Percentiles rank a stretch among this genome's conserved stretches.
phyloP scores from a whole-genome alignment of 176 grass and related monocot genomes.

The Musa troglodytarum region DNA sequence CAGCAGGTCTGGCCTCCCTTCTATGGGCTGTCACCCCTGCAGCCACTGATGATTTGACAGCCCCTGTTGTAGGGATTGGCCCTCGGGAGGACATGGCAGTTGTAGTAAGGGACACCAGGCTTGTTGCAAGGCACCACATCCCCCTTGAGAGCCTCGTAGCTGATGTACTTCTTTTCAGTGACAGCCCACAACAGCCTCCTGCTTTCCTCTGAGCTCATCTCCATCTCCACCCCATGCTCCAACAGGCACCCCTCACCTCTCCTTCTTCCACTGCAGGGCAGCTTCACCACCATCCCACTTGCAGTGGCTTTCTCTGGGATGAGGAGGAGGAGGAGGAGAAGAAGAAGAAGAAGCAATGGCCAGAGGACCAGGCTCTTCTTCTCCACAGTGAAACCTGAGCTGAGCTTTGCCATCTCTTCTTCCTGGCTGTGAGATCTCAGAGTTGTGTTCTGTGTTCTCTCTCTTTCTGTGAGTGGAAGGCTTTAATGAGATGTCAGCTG shows the following conservation, averaged over 20 bases:
- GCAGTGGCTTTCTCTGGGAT: background rate
- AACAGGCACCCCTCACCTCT: background rate
- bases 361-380: too few relatives aligned
- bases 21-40: slow-evolving; percentile 22
- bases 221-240: slow-evolving; percentile 24
- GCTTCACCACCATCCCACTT: background rate
- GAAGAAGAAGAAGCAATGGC: too few relatives aligned
- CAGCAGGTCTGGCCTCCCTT: background rate
- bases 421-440: background rate
- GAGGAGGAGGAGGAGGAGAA: background rate
- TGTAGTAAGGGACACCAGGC: slow-evolving; percentile 87
- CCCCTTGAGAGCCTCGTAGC: slow-evolving; percentile 74
- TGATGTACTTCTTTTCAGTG: slow-evolving; percentile 58
- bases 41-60: slow-evolving; percentile 76
- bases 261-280: background rate
- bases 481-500: background rate
- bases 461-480: background rate
- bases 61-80: slow-evolving; percentile 75
- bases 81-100: slow-evolving; percentile 64
- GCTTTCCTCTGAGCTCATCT: slow-evolving; percentile 50
- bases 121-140: slow-evolving; percentile 71
- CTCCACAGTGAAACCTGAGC: too few relatives aligned
- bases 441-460: background rate
- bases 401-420: background rate
- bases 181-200: slow-evolving; percentile 39